These are phyloP conservation scores for Cercospora nicotianae DNA, from an alignment of 2,329 filamentous ascomycete genomes.

Conservation along the genomic window DNA sequence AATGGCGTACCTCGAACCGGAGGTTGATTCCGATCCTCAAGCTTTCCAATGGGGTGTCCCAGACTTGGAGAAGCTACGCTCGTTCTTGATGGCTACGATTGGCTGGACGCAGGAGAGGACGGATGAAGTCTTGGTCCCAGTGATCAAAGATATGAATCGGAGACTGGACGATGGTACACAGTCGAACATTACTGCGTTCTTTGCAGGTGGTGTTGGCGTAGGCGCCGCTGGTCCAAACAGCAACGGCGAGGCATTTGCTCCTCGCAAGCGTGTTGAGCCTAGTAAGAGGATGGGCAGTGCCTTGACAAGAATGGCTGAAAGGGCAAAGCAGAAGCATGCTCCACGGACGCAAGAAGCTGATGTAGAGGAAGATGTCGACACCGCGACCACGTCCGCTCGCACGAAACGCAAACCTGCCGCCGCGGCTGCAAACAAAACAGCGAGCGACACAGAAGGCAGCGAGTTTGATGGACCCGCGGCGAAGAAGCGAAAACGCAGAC, in stretches of 20 bases:
- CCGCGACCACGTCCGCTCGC: background rate
- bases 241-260: slow-evolving; percentile 64
- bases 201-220: slow-evolving; percentile 70
- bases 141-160: slow-evolving; percentile 92
- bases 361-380: background rate
- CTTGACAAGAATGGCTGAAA: slow-evolving; percentile 64
- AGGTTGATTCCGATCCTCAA: slow-evolving; percentile 77
- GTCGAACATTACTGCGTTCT: slow-evolving; percentile 92
- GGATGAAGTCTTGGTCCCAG: slow-evolving; percentile 92
- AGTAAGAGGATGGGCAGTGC: slow-evolving; percentile 78
- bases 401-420: slow-evolving; percentile 6
- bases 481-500: slow-evolving; percentile 2
- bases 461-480: background rate
- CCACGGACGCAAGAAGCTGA: background rate
- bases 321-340: slow-evolving; percentile 42
- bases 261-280: slow-evolving; percentile 62
- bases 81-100: slow-evolving; percentile 86
- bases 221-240: slow-evolving; percentile 49
- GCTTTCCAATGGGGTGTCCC: slow-evolving; percentile 94
- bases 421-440: background rate
- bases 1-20: slow-evolving; percentile 79
- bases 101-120: slow-evolving; percentile 91
- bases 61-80: slow-evolving; percentile 79
- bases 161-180: slow-evolving; percentile 88
- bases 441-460: slow-evolving; percentile 5